Percentiles rank a stretch among this genome's conserved stretches.
phyloP scores from a whole-genome alignment of 2,329 filamentous ascomycete genomes.

The Calonectria montana region DNA sequence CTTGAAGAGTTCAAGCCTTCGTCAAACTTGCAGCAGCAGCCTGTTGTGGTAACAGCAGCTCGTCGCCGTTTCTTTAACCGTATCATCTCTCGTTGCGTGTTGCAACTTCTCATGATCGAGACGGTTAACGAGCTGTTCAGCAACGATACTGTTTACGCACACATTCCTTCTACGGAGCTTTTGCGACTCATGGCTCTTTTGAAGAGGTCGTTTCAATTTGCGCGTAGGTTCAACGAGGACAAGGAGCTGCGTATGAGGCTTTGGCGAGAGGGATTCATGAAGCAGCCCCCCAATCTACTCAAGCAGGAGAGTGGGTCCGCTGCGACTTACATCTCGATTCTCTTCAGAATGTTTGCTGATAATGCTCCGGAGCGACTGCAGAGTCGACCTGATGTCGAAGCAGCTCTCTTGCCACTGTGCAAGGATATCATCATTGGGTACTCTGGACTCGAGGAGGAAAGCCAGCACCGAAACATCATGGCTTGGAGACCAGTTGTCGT shows the following conservation, averaged over 20 bases:
- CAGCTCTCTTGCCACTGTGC: conserved; percentile 92
- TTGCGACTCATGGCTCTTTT: conserved; percentile 92
- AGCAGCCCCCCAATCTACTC: conserved; percentile 95
- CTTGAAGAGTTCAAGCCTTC: conserved; percentile 91
- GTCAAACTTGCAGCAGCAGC: conserved; percentile 83
- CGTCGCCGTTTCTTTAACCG: conserved; percentile 97
- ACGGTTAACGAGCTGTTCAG: conserved; percentile 99
- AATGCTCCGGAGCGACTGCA: conserved; percentile 83
- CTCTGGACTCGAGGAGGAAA: conserved; percentile 89
- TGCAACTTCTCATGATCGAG: conserved; percentile 99
- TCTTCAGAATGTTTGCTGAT: conserved; percentile 98
- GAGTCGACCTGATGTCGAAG: conserved; percentile 85
- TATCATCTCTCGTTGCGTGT: conserved; percentile 97
- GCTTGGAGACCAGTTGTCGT: conserved; percentile 98
- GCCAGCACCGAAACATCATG: conserved; percentile 94
- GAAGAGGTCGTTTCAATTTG: conserved; percentile 97
- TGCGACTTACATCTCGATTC: conserved; percentile 93
- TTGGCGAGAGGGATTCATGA: conserved; percentile 99
- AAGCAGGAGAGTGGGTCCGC: conserved; percentile 97
- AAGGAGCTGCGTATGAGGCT: conserved; percentile 94
- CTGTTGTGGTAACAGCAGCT: conserved; percentile 91
- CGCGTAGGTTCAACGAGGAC: conserved; percentile 96
- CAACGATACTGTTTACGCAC: conserved; percentile 92
- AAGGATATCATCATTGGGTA: conserved; percentile 93
- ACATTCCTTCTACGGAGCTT: conserved; percentile 91